Percentiles rank a stretch among this genome's conserved stretches.
phyloP scores from a whole-genome alignment of 352 stramenopile species.

The Globisporangium heterothallicum region DNA sequence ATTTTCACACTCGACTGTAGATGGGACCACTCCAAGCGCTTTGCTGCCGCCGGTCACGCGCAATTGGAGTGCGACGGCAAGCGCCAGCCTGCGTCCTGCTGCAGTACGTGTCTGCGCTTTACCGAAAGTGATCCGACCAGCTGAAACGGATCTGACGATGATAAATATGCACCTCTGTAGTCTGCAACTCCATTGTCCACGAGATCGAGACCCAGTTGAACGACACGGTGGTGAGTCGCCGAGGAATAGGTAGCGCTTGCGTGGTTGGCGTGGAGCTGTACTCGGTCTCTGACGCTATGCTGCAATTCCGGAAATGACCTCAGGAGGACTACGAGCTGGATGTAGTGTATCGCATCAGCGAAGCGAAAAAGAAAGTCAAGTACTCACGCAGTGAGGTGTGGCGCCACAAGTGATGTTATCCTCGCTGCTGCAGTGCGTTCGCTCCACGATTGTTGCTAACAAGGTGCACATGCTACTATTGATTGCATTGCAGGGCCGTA shows the following conservation, averaged over 20 bases:
- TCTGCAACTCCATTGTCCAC: slow-evolving; percentile 79
- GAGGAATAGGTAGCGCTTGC: too few relatives aligned
- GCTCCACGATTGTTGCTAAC: background rate
- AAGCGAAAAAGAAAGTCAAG: slow-evolving; percentile 84
- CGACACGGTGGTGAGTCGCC: slow-evolving; percentile 47
- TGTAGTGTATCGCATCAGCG: slow-evolving; percentile 81
- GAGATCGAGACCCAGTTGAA: slow-evolving; percentile 81
- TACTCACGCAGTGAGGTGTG: slow-evolving; percentile 73
- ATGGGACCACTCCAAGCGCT: slow-evolving; percentile 80
- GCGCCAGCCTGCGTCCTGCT: slow-evolving; percentile 56
- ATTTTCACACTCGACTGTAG: slow-evolving; percentile 18
- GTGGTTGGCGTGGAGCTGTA: too few relatives aligned
- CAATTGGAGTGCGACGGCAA: slow-evolving; percentile 62
- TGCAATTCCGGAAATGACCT: too few relatives aligned
- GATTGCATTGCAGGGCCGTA: slow-evolving; percentile 40
- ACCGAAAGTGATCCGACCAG: too few relatives aligned
- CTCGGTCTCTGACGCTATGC: too few relatives aligned
- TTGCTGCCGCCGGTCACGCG: slow-evolving; percentile 49
- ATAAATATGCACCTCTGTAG: slow-evolving; percentile 24
- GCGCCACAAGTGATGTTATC: too few relatives aligned
- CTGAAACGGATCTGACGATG: too few relatives aligned
- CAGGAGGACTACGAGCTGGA: slow-evolving; percentile 82
- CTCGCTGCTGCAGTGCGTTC: too few relatives aligned
- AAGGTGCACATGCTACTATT: background rate
- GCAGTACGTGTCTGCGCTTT: slow-evolving; percentile 34